Evolutionary conservation across 352 stramenopile species (phyloP).

Genomic region (Pythium chondricola): DNA sequence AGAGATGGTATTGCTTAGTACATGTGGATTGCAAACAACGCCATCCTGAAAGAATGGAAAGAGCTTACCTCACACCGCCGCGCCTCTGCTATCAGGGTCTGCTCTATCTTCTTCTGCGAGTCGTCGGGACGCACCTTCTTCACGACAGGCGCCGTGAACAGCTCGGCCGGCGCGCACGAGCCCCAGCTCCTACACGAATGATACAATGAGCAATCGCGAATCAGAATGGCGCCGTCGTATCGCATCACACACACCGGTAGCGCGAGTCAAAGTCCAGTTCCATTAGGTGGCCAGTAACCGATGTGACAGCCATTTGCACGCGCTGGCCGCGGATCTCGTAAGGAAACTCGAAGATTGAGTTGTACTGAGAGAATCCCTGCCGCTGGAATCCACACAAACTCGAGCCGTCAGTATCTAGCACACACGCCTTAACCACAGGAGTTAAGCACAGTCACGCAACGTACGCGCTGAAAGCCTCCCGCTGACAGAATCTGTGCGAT

Average conservation of each 20-base stretch:
- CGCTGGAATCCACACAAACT: conserved; percentile 27
- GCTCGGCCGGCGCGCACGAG: conserved; percentile 88
- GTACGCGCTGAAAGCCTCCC: conserved; percentile 48
- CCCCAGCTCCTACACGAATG: conserved; percentile 84
- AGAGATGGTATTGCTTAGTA: no score
- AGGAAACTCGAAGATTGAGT: conserved; percentile 90
- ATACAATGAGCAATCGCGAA: neutral
- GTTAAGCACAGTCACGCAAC: conserved; percentile 11
- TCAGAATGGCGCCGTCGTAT: neutral
- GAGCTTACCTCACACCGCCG: conserved; percentile 62
- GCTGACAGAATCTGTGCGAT: conserved; percentile 92
- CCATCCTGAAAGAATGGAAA: no score
- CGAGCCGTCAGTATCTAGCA: neutral
- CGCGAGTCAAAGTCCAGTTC: conserved; percentile 92
- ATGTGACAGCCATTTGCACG: conserved; percentile 93
- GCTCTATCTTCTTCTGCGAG: conserved; percentile 86
- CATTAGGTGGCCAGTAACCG: conserved; percentile 97
- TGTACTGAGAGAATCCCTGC: conserved; percentile 78
- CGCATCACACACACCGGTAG: conserved; percentile 37
- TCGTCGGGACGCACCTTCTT: conserved; percentile 82
- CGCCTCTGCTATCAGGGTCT: conserved; percentile 87
- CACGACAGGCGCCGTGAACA: conserved; percentile 90
- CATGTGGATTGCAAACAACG: no score
- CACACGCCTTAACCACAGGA: neutral
- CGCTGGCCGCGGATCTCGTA: conserved; percentile 77